Conservation (phyloP, 1,284 basidiomycete genomes). For the Ceratobasidium sp. region DNA sequence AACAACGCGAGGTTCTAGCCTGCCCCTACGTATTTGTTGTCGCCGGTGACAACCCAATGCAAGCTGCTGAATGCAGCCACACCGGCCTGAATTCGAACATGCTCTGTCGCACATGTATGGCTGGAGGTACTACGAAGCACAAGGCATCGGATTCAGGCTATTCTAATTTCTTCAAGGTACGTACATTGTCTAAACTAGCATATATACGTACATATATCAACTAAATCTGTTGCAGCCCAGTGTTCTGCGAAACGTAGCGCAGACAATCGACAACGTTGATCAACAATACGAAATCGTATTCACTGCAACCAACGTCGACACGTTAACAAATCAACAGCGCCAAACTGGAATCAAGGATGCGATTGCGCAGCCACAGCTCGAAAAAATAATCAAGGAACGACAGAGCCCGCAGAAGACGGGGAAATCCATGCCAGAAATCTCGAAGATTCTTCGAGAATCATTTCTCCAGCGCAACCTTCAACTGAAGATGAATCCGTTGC, state of each 20-base stretch:
- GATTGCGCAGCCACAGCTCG: constrained; percentile 8
- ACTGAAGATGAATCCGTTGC: constrained; percentile 10
- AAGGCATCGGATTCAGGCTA: neutral
- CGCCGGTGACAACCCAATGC: constrained; percentile 8
- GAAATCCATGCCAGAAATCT: neutral
- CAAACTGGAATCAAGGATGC: constrained; percentile 20
- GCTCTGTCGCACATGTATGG: neutral
- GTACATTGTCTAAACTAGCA: neutral
- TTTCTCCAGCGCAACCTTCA: neutral
- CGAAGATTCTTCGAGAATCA: neutral
- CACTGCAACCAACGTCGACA: neutral
- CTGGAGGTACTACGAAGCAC: neutral
- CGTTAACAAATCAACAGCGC: neutral
- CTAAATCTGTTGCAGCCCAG: neutral
- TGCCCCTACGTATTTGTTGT: neutral
- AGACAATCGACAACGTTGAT: neutral
- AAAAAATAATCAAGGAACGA: neutral
- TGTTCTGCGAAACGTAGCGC: neutral
- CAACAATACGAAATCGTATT: constrained; percentile 14
- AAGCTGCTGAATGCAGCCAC: neutral
- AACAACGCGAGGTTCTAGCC: neutral
- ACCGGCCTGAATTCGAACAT: constrained; percentile 6
- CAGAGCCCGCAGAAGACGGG: neutral
- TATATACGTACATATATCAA: neutral
- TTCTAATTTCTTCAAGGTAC: no score